phyloP scores from a whole-genome alignment of 352 stramenopile genomes.

The Poterioochromonas sp. region DNA sequence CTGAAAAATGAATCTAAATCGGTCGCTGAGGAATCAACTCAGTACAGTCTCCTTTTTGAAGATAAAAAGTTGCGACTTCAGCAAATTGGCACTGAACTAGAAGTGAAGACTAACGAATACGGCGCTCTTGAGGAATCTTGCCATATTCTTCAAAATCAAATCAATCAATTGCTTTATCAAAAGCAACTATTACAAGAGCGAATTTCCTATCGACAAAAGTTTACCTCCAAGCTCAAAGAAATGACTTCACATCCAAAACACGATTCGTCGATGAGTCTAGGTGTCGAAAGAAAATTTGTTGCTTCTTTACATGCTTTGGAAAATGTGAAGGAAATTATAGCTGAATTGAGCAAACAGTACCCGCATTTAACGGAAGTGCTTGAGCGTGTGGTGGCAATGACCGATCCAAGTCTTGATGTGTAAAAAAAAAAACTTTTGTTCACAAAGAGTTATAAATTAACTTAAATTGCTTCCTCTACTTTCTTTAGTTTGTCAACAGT shows the following conservation, averaged over 20 bases:
- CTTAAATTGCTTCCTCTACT: too few relatives aligned
- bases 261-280: slow-evolving; percentile 31
- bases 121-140: neutral
- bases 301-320: slow-evolving; percentile 1
- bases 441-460: too few relatives aligned
- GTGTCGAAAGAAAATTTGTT: neutral
- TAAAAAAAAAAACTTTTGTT: too few relatives aligned
- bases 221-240: neutral
- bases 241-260: slow-evolving; percentile 25
- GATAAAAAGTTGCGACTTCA: neutral
- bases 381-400: slow-evolving; percentile 60
- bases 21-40: slow-evolving; percentile 22
- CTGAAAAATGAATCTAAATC: slow-evolving; percentile 35
- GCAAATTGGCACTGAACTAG: neutral
- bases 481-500: neutral
- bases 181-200: slow-evolving; percentile 20
- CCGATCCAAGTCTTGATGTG: slow-evolving; percentile 50
- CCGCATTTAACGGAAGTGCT: slow-evolving; percentile 71
- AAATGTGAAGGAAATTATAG: slow-evolving; percentile 29
- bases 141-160: slow-evolving; percentile 5
- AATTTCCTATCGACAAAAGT: slow-evolving; percentile 25
- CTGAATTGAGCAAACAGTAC: slow-evolving; percentile 42
- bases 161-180: slow-evolving; percentile 27
- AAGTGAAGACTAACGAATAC: neutral
- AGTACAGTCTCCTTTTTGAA: neutral